These are phyloP conservation scores for Malassezia brasiliensis DNA, from an alignment of 1,284 basidiomycete genomes.

Conservation along the genomic window DNA sequence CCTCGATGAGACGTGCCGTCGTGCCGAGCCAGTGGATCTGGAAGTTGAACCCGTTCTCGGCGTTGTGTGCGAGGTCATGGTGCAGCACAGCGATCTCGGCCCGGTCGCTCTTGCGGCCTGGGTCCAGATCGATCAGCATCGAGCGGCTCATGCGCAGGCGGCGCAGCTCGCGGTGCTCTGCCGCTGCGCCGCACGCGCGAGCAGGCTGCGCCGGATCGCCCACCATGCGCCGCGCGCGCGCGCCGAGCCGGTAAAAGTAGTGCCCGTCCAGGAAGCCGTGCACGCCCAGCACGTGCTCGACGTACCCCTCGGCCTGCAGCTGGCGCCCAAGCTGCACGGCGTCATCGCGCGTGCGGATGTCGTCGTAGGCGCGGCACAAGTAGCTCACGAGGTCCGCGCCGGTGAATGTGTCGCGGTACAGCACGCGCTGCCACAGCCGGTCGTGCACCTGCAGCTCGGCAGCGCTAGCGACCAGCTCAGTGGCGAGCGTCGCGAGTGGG, in stretches of 20 bases:
- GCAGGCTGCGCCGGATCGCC: not conserved
- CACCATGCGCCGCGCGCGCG: not conserved
- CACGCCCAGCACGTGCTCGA: conserved; percentile 36
- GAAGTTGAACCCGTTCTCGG: conserved; percentile 46
- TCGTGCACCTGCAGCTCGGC: conserved; percentile 39
- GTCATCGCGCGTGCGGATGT: conserved; percentile 38
- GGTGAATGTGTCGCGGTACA: conserved; percentile 39
- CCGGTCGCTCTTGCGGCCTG: conserved; percentile 33
- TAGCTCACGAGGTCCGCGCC: conserved; percentile 45
- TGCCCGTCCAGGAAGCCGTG: conserved; percentile 47
- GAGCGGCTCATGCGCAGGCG: conserved; percentile 36
- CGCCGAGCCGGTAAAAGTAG: conserved; percentile 36
- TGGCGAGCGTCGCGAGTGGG: conserved; percentile 23
- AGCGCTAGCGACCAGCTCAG: conserved; percentile 30
- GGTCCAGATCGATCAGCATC: conserved; percentile 42
- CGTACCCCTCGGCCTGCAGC: conserved; percentile 33
- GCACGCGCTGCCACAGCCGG: conserved; percentile 41
- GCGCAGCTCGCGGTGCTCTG: conserved; percentile 5
- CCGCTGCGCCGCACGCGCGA: not conserved
- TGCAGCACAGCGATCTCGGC: conserved; percentile 45
- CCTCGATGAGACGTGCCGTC: conserved; percentile 88
- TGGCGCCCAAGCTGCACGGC: conserved; percentile 33
- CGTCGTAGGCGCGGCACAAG: conserved; percentile 36
- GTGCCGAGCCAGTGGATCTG: conserved; percentile 96
- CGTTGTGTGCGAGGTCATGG: conserved; percentile 46